These are phyloP conservation scores for Ganoderma leucocontextum DNA, from an alignment of 1,284 basidiomycete genomes.

Conservation along the genomic window DNA sequence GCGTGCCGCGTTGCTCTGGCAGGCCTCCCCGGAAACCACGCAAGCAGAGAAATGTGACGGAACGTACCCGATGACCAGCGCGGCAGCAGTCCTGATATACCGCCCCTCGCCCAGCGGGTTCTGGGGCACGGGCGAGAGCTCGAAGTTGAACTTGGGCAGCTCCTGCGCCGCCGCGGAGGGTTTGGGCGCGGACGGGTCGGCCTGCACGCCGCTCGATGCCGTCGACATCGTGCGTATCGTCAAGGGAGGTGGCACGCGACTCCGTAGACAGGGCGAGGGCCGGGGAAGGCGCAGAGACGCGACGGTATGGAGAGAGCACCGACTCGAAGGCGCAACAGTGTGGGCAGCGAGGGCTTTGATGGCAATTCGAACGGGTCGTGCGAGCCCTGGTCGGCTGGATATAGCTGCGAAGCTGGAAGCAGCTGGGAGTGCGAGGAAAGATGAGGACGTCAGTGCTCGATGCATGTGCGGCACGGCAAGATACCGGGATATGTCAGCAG, in stretches of 20 bases:
- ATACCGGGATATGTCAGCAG: slow-evolving; percentile 4
- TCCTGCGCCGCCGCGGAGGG: slow-evolving; percentile 9
- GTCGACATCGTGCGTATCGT: slow-evolving; percentile 11
- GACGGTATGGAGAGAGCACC: background rate
- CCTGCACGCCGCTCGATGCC: slow-evolving; percentile 7
- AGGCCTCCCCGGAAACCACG: background rate
- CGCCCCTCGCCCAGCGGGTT: slow-evolving; percentile 74
- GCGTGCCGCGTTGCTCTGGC: too few relatives aligned
- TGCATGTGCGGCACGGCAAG: background rate
- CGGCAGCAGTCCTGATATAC: slow-evolving; percentile 76
- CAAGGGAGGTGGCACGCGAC: background rate
- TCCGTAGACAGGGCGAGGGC: background rate
- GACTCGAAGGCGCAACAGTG: too few relatives aligned
- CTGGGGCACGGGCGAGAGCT: slow-evolving; percentile 61
- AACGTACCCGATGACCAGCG: slow-evolving; percentile 79
- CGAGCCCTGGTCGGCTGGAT: background rate
- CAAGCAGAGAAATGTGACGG: background rate
- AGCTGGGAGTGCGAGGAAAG: background rate
- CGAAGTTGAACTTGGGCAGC: slow-evolving; percentile 49
- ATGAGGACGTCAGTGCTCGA: background rate
- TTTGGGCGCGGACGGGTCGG: slow-evolving; percentile 13
- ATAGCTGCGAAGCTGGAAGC: background rate
- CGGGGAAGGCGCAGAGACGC: background rate
- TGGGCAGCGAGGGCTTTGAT: too few relatives aligned
- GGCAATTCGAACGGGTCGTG: background rate